phyloP scores from a whole-genome alignment of 2,329 filamentous ascomycete genomes.

The Penicillium concentricum region DNA sequence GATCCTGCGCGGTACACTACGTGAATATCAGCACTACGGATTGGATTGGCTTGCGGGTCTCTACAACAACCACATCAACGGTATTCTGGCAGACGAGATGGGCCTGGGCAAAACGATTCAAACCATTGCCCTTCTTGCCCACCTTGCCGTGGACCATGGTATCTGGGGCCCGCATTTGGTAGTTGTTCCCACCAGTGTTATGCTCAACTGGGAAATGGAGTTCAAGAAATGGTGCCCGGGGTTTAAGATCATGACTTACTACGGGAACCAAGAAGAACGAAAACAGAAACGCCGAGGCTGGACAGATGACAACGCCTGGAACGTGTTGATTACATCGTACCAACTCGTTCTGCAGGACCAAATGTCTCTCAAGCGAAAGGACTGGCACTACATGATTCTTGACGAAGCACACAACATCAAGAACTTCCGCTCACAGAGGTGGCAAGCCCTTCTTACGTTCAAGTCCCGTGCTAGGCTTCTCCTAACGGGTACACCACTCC shows the following conservation, averaged over 20 bases:
- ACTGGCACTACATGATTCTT: slow-evolving; percentile 97
- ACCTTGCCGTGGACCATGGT: slow-evolving; percentile 83
- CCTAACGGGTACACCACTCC: slow-evolving; percentile 89
- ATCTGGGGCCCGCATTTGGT: slow-evolving; percentile 96
- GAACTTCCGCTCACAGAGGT: slow-evolving; percentile 96
- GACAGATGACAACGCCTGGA: slow-evolving; percentile 91
- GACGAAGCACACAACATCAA: slow-evolving; percentile 99
- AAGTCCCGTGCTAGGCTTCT: slow-evolving; percentile 84
- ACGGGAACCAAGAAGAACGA: slow-evolving; percentile 88
- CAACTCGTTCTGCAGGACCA: slow-evolving; percentile 93
- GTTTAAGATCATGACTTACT: slow-evolving; percentile 97
- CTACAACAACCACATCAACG: slow-evolving; percentile 89
- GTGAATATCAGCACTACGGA: slow-evolving; percentile 96
- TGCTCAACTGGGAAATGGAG: slow-evolving; percentile 99
- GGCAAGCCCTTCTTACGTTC: slow-evolving; percentile 93
- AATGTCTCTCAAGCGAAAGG: slow-evolving; percentile 84
- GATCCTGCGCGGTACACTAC: slow-evolving; percentile 79
- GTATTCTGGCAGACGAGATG: slow-evolving; percentile 97
- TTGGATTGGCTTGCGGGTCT: slow-evolving; percentile 94
- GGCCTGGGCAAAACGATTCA: slow-evolving; percentile 97
- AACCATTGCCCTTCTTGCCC: slow-evolving; percentile 89
- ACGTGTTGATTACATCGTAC: slow-evolving; percentile 97
- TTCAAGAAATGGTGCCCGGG: slow-evolving; percentile 98
- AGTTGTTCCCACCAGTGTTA: slow-evolving; percentile 95
- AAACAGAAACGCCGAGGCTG: slow-evolving; percentile 88